phyloP scores from a whole-genome alignment of 129 eudicot species.

The Flaveria linearis region DNA sequence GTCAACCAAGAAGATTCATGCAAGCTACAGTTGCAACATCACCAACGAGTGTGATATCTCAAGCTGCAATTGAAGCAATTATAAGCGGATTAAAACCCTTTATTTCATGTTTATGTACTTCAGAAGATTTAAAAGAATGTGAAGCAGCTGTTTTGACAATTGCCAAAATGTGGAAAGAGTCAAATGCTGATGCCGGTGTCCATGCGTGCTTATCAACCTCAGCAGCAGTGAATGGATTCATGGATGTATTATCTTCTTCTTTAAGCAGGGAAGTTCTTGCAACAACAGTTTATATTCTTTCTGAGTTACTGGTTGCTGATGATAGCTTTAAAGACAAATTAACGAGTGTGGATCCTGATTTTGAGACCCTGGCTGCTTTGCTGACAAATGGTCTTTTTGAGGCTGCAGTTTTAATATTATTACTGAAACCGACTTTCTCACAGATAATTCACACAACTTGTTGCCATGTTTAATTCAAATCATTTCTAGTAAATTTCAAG shows the following conservation, averaged over 20 bases:
- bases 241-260: conserved; percentile 75
- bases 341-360: conserved; percentile 56
- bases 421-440: conserved; percentile 63
- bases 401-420: conserved; percentile 64
- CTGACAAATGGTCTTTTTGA: conserved; percentile 71
- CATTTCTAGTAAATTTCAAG: conserved; percentile 49
- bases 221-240: conserved; percentile 59
- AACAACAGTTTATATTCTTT: conserved; percentile 59
- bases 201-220: conserved; percentile 59
- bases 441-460: conserved; percentile 54
- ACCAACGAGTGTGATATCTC: conserved; percentile 75
- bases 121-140: conserved; percentile 74
- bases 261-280: conserved; percentile 58
- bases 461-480: conserved; percentile 48
- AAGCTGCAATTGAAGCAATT: conserved; percentile 64
- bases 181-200: conserved; percentile 53
- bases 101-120: conserved; percentile 56
- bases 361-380: conserved; percentile 62
- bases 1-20: conserved; percentile 50
- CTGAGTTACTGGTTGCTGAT: conserved; percentile 59
- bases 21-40: conserved; percentile 52
- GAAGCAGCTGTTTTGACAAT: conserved; percentile 59
- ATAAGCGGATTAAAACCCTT: conserved; percentile 64
- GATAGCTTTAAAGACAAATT: conserved; percentile 56
- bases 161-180: conserved; percentile 64